Percentiles rank a stretch among this genome's conserved stretches.
Conservation (phyloP, 805 yeast species). For the Lachancea fermentati region DNA sequence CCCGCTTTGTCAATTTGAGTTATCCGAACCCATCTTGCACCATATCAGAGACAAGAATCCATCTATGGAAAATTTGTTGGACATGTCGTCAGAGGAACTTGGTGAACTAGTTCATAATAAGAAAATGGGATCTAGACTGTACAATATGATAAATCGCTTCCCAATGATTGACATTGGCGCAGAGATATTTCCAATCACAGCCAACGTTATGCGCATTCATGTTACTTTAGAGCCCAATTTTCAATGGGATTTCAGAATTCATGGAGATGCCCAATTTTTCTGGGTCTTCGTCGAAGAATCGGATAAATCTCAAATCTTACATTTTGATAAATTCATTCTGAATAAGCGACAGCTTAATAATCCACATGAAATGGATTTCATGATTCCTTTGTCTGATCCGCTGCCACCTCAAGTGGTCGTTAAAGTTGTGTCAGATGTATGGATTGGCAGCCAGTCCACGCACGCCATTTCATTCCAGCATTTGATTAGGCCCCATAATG, state of each 20-base stretch:
- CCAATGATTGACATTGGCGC: constrained; percentile 74
- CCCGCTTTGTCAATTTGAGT: constrained; percentile 81
- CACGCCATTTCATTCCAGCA: constrained; percentile 85
- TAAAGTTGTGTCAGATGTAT: constrained; percentile 72
- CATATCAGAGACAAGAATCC: constrained; percentile 60
- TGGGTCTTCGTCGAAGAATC: constrained; percentile 93
- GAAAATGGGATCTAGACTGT: constrained; percentile 61
- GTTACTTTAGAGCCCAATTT: constrained; percentile 69
- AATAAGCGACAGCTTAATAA: constrained; percentile 49
- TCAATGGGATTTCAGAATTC: constrained; percentile 74
- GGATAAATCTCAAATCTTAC: constrained; percentile 64
- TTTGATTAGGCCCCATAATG: constrained; percentile 80
- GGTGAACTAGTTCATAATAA: constrained; percentile 87
- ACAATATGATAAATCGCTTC: constrained; percentile 57
- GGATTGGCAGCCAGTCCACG: constrained; percentile 81
- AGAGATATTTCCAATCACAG: constrained; percentile 84
- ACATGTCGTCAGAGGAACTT: constrained; percentile 66
- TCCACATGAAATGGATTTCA: constrained; percentile 75
- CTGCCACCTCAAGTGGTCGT: constrained; percentile 85
- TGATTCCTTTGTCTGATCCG: constrained; percentile 87
- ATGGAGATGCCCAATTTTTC: constrained; percentile 79
- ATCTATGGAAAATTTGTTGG: constrained; percentile 65
- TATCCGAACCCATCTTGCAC: constrained; percentile 60
- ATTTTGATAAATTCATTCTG: constrained; percentile 74
- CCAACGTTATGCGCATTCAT: constrained; percentile 78